phyloP scores from a whole-genome alignment of 129 eudicot species.

The Erigeron canadensis region DNA sequence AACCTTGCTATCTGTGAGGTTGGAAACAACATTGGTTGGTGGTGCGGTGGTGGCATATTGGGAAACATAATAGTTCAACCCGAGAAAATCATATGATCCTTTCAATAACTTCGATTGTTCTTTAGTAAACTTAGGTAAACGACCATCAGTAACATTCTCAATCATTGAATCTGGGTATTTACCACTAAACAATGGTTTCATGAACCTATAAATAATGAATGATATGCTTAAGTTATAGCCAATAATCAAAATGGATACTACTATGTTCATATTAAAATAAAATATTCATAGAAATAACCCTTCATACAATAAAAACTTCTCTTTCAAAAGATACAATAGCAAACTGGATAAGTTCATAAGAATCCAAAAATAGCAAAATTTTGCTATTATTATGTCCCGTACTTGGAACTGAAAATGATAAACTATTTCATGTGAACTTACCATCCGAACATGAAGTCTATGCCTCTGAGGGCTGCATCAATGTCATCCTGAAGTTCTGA shows the following conservation, averaged over 20 bases:
- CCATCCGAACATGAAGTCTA: constrained; percentile 44
- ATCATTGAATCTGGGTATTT: constrained; percentile 32
- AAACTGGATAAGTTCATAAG: too few species aligned
- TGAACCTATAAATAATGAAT: constrained; percentile 20
- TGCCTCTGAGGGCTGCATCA: constrained; percentile 32
- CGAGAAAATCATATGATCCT: constrained; percentile 41
- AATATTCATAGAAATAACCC: too few species aligned
- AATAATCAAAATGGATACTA: background rate
- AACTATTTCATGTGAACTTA: constrained; percentile 1
- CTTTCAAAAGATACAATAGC: too few species aligned
- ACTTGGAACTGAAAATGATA: too few species aligned
- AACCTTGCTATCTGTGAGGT: constrained; percentile 17
- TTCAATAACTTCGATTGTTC: constrained; percentile 22
- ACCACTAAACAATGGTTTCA: constrained; percentile 34
- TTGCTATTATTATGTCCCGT: too few species aligned
- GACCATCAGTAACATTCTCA: constrained; percentile 8
- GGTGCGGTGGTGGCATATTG: constrained; percentile 29
- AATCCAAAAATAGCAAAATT: too few species aligned
- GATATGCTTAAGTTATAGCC: background rate
- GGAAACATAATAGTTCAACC: constrained; percentile 36
- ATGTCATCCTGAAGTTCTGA: constrained; percentile 19
- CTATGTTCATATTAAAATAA: too few species aligned
- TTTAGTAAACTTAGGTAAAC: constrained; percentile 28
- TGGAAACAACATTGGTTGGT: constrained; percentile 7
- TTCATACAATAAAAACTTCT: too few species aligned